phyloP scores from a whole-genome alignment of 345 rosid genomes.

The Eucalyptus marginata region DNA sequence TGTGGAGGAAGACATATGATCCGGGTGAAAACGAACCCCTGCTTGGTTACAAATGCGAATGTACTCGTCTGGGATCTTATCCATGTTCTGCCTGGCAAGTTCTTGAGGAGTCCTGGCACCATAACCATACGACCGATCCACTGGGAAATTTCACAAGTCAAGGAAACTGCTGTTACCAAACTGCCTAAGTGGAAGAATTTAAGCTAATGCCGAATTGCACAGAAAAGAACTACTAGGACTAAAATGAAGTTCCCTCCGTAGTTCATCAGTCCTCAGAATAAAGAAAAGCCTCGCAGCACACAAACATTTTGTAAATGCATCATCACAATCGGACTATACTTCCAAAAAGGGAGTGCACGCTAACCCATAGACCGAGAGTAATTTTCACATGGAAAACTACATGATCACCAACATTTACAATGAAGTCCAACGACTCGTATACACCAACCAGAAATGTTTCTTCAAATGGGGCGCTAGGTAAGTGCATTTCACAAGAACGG shows the following conservation, averaged over 20 bases:
- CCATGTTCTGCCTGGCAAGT: slow-evolving; percentile 36
- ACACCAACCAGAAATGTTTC: background rate
- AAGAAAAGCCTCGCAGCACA: background rate
- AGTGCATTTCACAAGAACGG: background rate
- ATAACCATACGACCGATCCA: slow-evolving; percentile 19
- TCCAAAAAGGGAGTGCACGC: background rate
- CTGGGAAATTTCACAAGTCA: slow-evolving; percentile 49
- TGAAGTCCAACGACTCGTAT: background rate
- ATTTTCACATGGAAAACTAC: background rate
- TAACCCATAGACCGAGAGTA: background rate
- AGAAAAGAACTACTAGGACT: background rate
- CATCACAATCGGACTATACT: background rate
- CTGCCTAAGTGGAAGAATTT: slow-evolving; percentile 38
- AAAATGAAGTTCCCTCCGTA: background rate
- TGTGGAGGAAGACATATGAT: slow-evolving; percentile 1
- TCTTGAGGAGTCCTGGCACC: slow-evolving; percentile 45
- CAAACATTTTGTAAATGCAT: background rate
- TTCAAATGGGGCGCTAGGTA: background rate
- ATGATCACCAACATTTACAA: background rate
- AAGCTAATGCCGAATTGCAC: background rate
- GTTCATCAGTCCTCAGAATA: background rate
- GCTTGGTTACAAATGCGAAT: slow-evolving; percentile 28
- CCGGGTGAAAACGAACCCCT: slow-evolving; percentile 19
- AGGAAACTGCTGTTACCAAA: slow-evolving; percentile 15
- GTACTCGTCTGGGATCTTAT: slow-evolving; percentile 23